Evolutionary conservation across 78 protist genomes (phyloP), one percentile per base, ranked within the genome.

Genomic region (Chrysochromulina tobinii): DNA sequence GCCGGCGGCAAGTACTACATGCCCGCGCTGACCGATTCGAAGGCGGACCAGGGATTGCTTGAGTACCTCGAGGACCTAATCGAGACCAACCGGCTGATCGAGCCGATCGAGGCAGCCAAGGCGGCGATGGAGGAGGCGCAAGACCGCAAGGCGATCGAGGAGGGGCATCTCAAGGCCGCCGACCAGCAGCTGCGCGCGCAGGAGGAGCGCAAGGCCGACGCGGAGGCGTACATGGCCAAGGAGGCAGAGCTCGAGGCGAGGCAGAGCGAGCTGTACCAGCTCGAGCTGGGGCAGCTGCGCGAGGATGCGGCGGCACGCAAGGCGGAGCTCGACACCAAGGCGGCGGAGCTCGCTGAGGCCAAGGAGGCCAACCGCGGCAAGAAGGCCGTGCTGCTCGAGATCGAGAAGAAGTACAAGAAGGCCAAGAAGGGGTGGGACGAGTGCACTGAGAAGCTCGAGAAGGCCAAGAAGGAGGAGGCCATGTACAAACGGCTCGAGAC

Each of bases 61-160:
- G 99, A 99, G 90, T 99, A 98, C 95, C 91, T 99, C 23, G 99
- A 99, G 86, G 99, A 98, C 85, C 97, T 99, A 81, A 98, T 99
- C 81, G 99, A 99, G 17, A 87, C 98, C 8, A 84, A 86, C 61
- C 64, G 23, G 27, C 96, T 75, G 88, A 83, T 95, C 12, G 93
- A 86, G 53, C 92, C 59, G 38, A 99, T 99, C 92, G 94, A 93
- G 25, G 95, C 61, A 25, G 79, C 91, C 38, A 1, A 61, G 9
- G 38, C 57, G 85, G 21, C 18, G 23, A 58, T 96, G 7, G 99
- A 98, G 55, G 72, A 15, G 25, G 81, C 94, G 20, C 94, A 93
- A 38, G 99, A 96, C 59, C 85, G 91, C 89, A 94, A 98, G 54
- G 66, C 88, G 1, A 84, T 77, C 83, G 58, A 89, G 87, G 58